A percentile compares a stretch with the other conserved stretches of the same genome.
Conservation (phyloP, 73 alveolate species). For the Paramecium tetraurelia region DNA sequence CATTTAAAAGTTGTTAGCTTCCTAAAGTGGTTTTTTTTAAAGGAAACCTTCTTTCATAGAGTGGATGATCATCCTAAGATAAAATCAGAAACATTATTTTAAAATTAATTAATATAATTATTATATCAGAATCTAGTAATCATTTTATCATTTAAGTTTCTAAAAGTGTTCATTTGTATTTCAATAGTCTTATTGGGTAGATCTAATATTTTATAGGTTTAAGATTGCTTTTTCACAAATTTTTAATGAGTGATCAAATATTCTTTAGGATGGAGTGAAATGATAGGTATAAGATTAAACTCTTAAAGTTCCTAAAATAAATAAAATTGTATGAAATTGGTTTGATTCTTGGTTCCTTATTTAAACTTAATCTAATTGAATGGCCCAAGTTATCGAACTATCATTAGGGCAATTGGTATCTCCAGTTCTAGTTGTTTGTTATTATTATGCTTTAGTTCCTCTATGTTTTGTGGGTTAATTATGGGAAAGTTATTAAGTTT, state of each 20-base stretch:
- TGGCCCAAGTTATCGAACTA: neutral
- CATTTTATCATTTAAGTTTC: neutral
- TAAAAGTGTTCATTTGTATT: neutral
- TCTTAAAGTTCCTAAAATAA: neutral
- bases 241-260: neutral
- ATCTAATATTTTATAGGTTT: neutral
- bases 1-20: neutral
- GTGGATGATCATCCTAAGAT: conserved; percentile 30
- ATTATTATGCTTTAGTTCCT: neutral
- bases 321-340: neutral
- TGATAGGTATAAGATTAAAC: neutral
- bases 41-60: conserved; percentile 39
- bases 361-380: neutral
- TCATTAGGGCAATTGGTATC: neutral
- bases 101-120: neutral
- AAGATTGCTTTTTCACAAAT: neutral
- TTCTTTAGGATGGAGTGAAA: neutral
- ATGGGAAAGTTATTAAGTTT: neutral
- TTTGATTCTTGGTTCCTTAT: neutral
- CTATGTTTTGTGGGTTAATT: neutral
- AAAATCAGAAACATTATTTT: conserved; percentile 9
- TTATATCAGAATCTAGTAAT: neutral
- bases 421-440: neutral
- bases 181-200: neutral
- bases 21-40: neutral